These are phyloP conservation scores for Penstemon newberryi DNA, from an alignment of 257 asterid genomes.

Conservation along the genomic window DNA sequence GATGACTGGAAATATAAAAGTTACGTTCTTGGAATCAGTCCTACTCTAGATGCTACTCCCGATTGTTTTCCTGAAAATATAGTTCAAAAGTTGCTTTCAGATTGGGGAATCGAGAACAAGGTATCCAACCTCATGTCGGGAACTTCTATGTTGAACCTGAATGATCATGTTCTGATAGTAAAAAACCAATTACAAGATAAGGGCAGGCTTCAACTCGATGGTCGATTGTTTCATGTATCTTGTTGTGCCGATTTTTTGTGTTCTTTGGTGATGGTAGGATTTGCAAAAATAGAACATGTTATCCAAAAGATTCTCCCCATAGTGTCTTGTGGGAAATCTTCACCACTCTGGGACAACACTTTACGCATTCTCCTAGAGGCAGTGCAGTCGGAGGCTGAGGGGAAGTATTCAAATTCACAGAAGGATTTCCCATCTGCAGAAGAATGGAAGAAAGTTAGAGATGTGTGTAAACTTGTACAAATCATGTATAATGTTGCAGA, in stretches of 20 bases:
- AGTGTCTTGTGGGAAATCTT: slow-evolving; percentile 12
- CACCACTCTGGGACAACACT: slow-evolving; percentile 23
- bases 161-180: slow-evolving; percentile 14
- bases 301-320: slow-evolving; percentile 19
- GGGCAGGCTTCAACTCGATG: slow-evolving; percentile 12
- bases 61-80: slow-evolving; percentile 8
- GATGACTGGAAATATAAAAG: slow-evolving; percentile 28
- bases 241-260: slow-evolving; percentile 34
- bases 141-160: slow-evolving; percentile 6
- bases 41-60: background rate
- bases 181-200: slow-evolving; percentile 6
- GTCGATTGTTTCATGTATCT: slow-evolving; percentile 14
- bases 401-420: slow-evolving; percentile 11
- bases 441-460: slow-evolving; percentile 34
- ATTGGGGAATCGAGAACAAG: slow-evolving; percentile 21
- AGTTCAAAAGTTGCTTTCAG: slow-evolving; percentile 20
- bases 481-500: slow-evolving; percentile 27
- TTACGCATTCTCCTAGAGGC: slow-evolving; percentile 20
- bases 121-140: slow-evolving; percentile 19
- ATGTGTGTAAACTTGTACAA: slow-evolving; percentile 20
- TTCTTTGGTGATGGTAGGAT: slow-evolving; percentile 30
- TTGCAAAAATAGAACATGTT: slow-evolving; percentile 17
- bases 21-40: slow-evolving; percentile 12
- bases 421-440: slow-evolving; percentile 24
- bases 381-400: slow-evolving; percentile 26